Percentiles rank a stretch among this genome's conserved stretches.
These are phyloP conservation scores for Mycena citricolor DNA, from an alignment of 1,284 basidiomycete species.

Conservation along the genomic window DNA sequence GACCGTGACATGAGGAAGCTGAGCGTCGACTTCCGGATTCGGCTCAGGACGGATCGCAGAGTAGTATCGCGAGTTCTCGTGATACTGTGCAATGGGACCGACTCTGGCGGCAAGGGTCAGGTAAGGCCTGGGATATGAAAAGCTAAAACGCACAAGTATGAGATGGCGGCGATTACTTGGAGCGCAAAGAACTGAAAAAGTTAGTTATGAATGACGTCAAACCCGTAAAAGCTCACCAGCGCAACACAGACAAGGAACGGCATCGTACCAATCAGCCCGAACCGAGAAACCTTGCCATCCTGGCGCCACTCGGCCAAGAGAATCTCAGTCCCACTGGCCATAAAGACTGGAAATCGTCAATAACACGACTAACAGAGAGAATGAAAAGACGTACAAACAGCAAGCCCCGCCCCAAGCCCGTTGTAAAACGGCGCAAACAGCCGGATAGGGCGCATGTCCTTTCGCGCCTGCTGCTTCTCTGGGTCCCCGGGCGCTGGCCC, in stretches of 20 bases:
- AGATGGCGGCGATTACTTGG: slow-evolving; percentile 60
- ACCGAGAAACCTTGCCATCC: slow-evolving; percentile 63
- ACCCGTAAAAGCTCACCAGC: slow-evolving; percentile 59
- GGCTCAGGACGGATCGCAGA: slow-evolving; percentile 58
- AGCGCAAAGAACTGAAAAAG: slow-evolving; percentile 57
- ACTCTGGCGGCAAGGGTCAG: slow-evolving; percentile 40
- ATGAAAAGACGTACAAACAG: slow-evolving; percentile 49
- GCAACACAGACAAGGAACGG: slow-evolving; percentile 76
- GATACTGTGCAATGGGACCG: slow-evolving; percentile 74
- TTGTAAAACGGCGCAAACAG: slow-evolving; percentile 80
- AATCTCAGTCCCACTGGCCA: slow-evolving; percentile 54
- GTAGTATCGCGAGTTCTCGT: slow-evolving; percentile 73
- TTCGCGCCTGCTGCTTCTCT: slow-evolving; percentile 43
- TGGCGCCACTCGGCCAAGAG: slow-evolving; percentile 67
- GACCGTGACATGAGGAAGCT: slow-evolving; percentile 72
- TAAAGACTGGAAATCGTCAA: slow-evolving; percentile 53
- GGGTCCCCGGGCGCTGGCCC: slow-evolving; percentile 36
- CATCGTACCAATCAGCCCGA: slow-evolving; percentile 59
- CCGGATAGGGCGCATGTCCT: slow-evolving; percentile 55
- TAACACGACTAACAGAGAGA: neutral
- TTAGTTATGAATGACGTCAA: no score
- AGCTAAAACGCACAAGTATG: slow-evolving; percentile 47
- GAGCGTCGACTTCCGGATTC: slow-evolving; percentile 60
- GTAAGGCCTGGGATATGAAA: neutral
- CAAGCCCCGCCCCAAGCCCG: slow-evolving; percentile 67